Conservation (phyloP, 2,329 filamentous ascomycete species). For the Didymella sp. region DNA sequence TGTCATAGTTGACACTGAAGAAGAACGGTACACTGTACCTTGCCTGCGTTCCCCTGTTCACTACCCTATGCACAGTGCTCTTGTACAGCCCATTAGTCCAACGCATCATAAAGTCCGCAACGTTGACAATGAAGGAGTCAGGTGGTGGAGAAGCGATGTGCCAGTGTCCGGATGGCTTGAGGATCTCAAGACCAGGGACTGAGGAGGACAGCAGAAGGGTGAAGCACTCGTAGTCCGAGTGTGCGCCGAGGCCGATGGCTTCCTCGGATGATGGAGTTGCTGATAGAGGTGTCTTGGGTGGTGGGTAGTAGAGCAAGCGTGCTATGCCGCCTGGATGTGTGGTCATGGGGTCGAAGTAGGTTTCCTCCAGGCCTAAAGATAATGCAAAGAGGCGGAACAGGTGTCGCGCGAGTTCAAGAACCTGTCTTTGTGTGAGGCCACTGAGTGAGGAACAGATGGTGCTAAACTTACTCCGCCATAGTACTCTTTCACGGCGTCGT, state of each 20-base stretch:
- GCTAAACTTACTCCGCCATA: constrained; percentile 42
- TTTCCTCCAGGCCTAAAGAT: constrained; percentile 48
- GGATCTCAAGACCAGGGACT: constrained; percentile 44
- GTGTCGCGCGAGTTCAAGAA: constrained; percentile 50
- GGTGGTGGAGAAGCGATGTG: constrained; percentile 48
- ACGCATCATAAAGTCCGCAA: constrained; percentile 60
- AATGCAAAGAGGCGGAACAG: constrained; percentile 53
- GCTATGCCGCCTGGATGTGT: constrained; percentile 53
- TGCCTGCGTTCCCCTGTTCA: constrained; percentile 51
- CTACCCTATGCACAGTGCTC: constrained; percentile 59
- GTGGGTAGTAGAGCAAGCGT: constrained; percentile 51
- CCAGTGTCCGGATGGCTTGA: constrained; percentile 43
- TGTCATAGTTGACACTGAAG: constrained; percentile 54
- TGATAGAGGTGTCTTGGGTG: constrained; percentile 32
- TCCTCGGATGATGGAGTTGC: constrained; percentile 21
- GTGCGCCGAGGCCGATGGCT: constrained; percentile 50
- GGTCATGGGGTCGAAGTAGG: constrained; percentile 51
- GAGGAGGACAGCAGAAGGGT: constrained; percentile 42
- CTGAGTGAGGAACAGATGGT: not conserved
- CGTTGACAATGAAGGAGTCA: constrained; percentile 60
- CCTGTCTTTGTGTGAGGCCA: constrained; percentile 17
- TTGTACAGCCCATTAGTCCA: constrained; percentile 60
- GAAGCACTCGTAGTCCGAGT: constrained; percentile 47
- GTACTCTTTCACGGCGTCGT: constrained; percentile 47
- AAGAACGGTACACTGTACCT: constrained; percentile 58